These are phyloP conservation scores for Cyclostephanos tholiformis DNA, from an alignment of 108 stramenopile genomes.

Conservation along the genomic window DNA sequence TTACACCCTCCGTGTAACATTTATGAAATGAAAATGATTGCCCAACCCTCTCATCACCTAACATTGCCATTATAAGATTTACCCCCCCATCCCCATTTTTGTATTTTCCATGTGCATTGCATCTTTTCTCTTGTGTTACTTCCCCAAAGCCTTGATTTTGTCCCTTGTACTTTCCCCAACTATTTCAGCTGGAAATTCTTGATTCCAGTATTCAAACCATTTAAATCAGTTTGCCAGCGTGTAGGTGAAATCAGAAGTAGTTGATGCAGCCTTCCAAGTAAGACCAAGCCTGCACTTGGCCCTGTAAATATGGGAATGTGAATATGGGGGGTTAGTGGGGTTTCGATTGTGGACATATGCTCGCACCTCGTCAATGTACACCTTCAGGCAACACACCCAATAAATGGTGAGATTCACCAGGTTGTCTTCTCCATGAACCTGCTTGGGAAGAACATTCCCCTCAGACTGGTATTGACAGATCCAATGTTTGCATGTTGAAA, in stretches of 20 bases:
- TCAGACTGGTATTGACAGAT: conserved; percentile 2
- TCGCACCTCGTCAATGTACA: conserved; percentile 1
- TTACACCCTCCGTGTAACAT: not conserved
- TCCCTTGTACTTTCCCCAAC: not conserved
- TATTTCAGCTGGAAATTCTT: not conserved
- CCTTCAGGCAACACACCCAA: conserved; percentile 3
- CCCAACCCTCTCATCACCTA: not conserved
- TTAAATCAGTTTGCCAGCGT: not conserved
- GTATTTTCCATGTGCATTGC: not conserved
- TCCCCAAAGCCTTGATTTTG: not conserved
- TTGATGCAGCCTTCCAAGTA: conserved; percentile 10
- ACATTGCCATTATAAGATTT: not conserved
- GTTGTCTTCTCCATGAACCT: too few species aligned
- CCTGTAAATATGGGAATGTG: conserved; percentile 7
- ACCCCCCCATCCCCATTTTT: not conserved
- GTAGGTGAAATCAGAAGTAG: conserved; percentile 1
- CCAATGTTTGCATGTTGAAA: not conserved
- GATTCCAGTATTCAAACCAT: not conserved
- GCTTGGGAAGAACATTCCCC: conserved; percentile 10
- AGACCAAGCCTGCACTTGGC: conserved; percentile 6
- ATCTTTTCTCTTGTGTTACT: not conserved
- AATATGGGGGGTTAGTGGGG: conserved; percentile 3
- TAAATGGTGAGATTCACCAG: conserved; percentile 3
- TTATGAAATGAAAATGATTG: not conserved
- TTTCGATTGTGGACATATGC: conserved; percentile 10